Percentiles rank a stretch among this genome's conserved stretches.
Evolutionary conservation across 148 eudicot genomes (phyloP).

Genomic region (Chenopodium berlandieri): DNA sequence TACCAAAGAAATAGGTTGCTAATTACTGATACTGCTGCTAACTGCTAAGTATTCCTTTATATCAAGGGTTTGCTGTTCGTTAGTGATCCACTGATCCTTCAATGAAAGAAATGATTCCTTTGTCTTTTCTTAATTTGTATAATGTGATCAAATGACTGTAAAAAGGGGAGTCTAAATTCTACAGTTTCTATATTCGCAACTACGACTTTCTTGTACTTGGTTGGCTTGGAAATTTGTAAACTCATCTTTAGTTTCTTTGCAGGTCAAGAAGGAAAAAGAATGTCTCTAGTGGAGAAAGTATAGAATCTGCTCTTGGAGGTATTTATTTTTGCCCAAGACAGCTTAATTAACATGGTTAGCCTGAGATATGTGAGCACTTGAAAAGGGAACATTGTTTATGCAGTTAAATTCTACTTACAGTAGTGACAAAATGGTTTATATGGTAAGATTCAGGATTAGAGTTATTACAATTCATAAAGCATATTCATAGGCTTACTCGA

Average conservation of each 20-base stretch:
- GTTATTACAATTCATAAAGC: not conserved
- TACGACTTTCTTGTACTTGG: not conserved
- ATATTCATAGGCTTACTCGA: not conserved
- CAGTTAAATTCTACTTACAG: not conserved
- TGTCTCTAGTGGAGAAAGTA: conserved; percentile 44
- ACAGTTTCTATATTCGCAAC: not conserved
- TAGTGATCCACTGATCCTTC: not conserved
- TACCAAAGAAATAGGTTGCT: not conserved
- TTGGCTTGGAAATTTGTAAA: not conserved
- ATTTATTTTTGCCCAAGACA: conserved; percentile 1
- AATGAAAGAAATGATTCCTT: not conserved
- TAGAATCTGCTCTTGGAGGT: conserved; percentile 46
- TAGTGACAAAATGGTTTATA: not conserved
- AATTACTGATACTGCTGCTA: not conserved
- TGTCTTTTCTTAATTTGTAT: not conserved
- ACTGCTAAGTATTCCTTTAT: not conserved
- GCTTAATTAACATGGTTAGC: conserved; percentile 1
- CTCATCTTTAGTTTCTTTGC: conserved; percentile 15
- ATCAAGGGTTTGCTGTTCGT: not conserved
- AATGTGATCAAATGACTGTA: conserved; percentile 4
- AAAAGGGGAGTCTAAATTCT: not conserved
- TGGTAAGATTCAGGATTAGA: not conserved
- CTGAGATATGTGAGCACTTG: not conserved
- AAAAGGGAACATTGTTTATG: not conserved
- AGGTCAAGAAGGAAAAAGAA: conserved; percentile 56